Conservation (phyloP, 2,329 filamentous ascomycete genomes). For the Colletotrichum incanum region DNA sequence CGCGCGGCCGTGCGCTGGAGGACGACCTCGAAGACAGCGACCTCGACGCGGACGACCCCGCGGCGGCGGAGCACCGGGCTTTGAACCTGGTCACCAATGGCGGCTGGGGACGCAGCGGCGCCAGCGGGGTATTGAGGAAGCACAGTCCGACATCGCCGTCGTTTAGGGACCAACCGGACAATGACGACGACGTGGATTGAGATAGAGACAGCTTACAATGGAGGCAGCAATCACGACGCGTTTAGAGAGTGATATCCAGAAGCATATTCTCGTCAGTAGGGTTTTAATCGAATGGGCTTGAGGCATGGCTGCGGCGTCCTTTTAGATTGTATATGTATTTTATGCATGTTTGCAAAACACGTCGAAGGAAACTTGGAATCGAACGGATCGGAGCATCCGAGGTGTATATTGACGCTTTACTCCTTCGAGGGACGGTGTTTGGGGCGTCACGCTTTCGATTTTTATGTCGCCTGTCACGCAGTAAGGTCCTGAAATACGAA, state of each 20-base stretch:
- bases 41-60: conserved; percentile 55
- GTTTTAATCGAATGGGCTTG: conserved; percentile 6
- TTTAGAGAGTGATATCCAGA: conserved; percentile 37
- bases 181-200: conserved; percentile 42
- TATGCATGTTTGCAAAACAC: background rate
- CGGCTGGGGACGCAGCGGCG: conserved; percentile 58
- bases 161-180: conserved; percentile 26
- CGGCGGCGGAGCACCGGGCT: conserved; percentile 60
- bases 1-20: conserved; percentile 61
- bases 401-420: conserved; percentile 15
- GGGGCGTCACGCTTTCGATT: conserved; percentile 4
- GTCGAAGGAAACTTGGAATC: conserved; percentile 9
- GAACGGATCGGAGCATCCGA: conserved; percentile 18
- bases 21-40: conserved; percentile 58
- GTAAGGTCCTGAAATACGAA: background rate
- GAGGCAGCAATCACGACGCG: background rate
- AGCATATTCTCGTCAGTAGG: conserved; percentile 27
- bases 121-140: conserved; percentile 61
- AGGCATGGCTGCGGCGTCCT: conserved; percentile 31
- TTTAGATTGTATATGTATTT: conserved; percentile 21
- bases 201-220: background rate
- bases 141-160: conserved; percentile 47
- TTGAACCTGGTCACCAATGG: conserved; percentile 61
- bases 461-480: background rate
- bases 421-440: conserved; percentile 19